Evolutionary conservation across 2,329 filamentous ascomycete species (phyloP), one percentile per base, ranked within the genome.

Genomic region (Trichothecium roseum): DNA sequence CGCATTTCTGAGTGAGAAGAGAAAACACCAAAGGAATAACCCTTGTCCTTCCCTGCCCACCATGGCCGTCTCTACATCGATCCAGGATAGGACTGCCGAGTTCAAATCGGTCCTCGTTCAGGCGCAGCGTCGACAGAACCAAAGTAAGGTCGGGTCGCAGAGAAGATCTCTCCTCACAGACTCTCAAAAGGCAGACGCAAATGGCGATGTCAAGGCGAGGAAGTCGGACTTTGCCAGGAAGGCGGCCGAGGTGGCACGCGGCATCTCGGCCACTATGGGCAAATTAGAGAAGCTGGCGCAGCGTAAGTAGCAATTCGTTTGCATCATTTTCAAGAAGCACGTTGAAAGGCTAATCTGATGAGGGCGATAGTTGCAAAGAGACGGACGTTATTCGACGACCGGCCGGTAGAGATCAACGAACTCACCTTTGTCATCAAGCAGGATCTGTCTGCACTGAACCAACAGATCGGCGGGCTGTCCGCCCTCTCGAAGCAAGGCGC

Each of bases 401-500:
- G 85, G 55, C 87, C 91, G 0, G 84, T 95, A 37, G 91, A 98
- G 62, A 95, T 96, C 57, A 91, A 91, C 57, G 87, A 96, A 60
- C 76, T 95, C 56, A 95, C 88, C 7, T 95, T 88, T 53, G 84
- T 96, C 53, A 95, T 96, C 68, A 96, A 96, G 64, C 89, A 96
- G 67, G 89, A 96, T 52, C 74, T 96, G 35, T 85, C 86, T 2
- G 78, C 68, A 8, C 57, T 77, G 16, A 96, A 95, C 60, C 78
- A 86, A 46, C 84, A 94, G 53, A 96, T 96, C 48, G 82, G 83
- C 31, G 69, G 71, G 8, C 68, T 98, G n/a, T 84, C 94, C 54
- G 64, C 72, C 6, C 69, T 95, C 31, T 81, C 86, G 12, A 74
- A 79, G 36, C 74, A 84, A 40, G 81, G 88, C 57, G 81, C 84